A percentile compares a stretch with the other conserved stretches of the same genome.
phyloP scores from a whole-genome alignment of 2,329 filamentous ascomycete species.

The Aspergillus tamarii region DNA sequence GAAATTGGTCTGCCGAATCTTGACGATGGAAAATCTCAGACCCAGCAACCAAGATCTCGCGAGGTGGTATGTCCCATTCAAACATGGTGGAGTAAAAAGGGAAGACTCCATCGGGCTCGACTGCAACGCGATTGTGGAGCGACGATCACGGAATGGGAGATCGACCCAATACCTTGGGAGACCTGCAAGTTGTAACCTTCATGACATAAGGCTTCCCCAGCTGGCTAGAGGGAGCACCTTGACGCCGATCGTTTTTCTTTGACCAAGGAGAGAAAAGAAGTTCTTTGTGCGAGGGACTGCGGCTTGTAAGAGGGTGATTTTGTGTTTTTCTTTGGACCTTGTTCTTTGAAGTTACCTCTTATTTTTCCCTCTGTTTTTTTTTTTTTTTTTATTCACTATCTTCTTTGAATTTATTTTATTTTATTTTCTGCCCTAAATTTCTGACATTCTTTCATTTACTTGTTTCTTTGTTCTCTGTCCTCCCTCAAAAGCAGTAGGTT shows the following conservation, averaged over 20 bases:
- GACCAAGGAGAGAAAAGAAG: slow-evolving; percentile 3
- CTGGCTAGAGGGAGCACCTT: not conserved
- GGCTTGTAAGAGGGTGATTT: slow-evolving; percentile 1
- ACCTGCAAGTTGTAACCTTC: slow-evolving; percentile 13
- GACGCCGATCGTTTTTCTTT: slow-evolving; percentile 4
- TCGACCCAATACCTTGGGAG: slow-evolving; percentile 14
- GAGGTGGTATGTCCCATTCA: slow-evolving; percentile 22
- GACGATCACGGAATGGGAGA: slow-evolving; percentile 17
- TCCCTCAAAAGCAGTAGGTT: not conserved
- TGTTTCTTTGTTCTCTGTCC: slow-evolving; percentile 2
- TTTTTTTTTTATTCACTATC: not conserved
- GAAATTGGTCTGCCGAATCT: not conserved
- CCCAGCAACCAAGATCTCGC: slow-evolving; percentile 9
- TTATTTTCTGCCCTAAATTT: not conserved
- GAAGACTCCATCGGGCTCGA: slow-evolving; percentile 1
- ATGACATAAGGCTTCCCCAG: slow-evolving; percentile 2
- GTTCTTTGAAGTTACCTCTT: not conserved
- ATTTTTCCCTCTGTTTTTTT: not conserved
- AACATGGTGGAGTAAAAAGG: not conserved
- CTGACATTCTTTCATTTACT: not conserved
- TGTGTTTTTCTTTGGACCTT: not conserved
- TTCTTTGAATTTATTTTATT: not conserved
- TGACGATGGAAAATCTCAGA: not conserved
- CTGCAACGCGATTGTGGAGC: slow-evolving; percentile 23
- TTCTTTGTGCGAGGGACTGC: slow-evolving; percentile 10